Evolutionary conservation across 1,284 basidiomycete species (phyloP), one percentile per base, ranked within the genome.

Genomic region (Ceratobasidium sp.): DNA sequence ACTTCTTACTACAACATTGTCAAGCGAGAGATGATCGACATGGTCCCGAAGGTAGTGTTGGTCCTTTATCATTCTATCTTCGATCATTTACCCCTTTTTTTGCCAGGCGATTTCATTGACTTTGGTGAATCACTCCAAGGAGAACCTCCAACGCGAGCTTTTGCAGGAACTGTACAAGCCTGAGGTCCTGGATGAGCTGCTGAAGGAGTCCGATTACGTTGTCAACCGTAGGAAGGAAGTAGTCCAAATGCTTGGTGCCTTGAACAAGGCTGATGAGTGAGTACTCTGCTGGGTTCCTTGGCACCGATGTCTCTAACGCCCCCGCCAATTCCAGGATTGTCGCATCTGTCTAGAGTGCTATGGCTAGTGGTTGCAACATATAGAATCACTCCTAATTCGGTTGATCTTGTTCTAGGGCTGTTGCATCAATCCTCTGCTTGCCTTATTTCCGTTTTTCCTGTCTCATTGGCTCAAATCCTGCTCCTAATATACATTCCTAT

Each of bases 21-120:
- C 77, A 98, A 99, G 87, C 92, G 96, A 72, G 96, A 98, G 83
- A 96, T 99, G 91, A 98, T 98, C 81, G 98, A 99, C 83, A 98
- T 98, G 96, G 94, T 99, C 9, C 98, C 98, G 22, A 95, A 96
- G 58, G 68, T 72, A 61, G 39, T 16, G 16, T 58, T n/a, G 13
- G 11, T 34, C 2, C 24, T 39, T 49, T 37, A 2, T 34, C 19
- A 48, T 16, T 16, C 11, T 11, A 48, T 61, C 29, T 24, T 19
- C 7, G 9, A 22, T 59, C 0, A 51, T 13, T n/a, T 16, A 48
- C 19, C 19, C 31, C 24, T 34, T 13, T 37, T 59, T 16, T 43
- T 29, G 9, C 16, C 8, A 72, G 83, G 96, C 97, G 46, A 98
- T 99, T 81, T 92, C 95, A 72, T 86, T 96, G 80, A 98, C 95